A percentile compares a stretch with the other conserved stretches of the same genome.
Conservation (phyloP, 345 rosid genomes). For the Aquilaria yunnanensis region DNA sequence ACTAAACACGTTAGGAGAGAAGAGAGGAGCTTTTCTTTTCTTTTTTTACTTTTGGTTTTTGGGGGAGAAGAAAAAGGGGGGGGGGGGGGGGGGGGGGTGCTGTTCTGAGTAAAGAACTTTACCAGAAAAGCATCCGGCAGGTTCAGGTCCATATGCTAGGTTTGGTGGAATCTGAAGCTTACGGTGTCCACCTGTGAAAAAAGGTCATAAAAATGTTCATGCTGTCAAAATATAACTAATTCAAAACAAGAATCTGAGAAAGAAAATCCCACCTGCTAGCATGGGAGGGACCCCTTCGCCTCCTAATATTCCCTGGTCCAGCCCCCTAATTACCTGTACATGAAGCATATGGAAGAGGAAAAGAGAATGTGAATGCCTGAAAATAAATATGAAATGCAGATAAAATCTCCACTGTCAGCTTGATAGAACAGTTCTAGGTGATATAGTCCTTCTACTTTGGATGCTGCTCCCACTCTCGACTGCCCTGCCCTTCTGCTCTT, state of each 20-base stretch:
- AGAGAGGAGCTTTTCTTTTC: background rate
- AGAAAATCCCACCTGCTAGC: conserved; percentile 54
- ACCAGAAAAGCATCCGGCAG: conserved; percentile 98
- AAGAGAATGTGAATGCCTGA: background rate
- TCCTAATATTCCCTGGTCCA: conserved; percentile 91
- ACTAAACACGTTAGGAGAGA: background rate
- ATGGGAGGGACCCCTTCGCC: conserved; percentile 93
- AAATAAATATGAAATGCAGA: background rate
- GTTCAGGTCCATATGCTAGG: conserved; percentile 93
- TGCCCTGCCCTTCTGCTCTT: too few relatives aligned
- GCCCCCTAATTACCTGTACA: conserved; percentile 71
- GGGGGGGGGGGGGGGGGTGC: too few relatives aligned
- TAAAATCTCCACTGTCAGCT: too few relatives aligned
- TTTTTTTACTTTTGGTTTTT: too few relatives aligned
- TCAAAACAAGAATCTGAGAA: background rate
- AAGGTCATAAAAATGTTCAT: background rate
- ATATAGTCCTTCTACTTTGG: too few relatives aligned
- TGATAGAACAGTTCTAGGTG: too few relatives aligned
- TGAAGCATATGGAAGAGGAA: background rate
- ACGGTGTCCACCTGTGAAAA: conserved; percentile 65
- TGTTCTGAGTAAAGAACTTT: conserved; percentile 6
- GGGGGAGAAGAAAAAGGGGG: background rate
- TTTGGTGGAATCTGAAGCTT: conserved; percentile 84
- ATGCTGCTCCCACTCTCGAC: too few relatives aligned
- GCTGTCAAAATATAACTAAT: too few relatives aligned